These are phyloP conservation scores for Penicillium sp. DNA, from an alignment of 2,329 filamentous ascomycete genomes.

Conservation along the genomic window DNA sequence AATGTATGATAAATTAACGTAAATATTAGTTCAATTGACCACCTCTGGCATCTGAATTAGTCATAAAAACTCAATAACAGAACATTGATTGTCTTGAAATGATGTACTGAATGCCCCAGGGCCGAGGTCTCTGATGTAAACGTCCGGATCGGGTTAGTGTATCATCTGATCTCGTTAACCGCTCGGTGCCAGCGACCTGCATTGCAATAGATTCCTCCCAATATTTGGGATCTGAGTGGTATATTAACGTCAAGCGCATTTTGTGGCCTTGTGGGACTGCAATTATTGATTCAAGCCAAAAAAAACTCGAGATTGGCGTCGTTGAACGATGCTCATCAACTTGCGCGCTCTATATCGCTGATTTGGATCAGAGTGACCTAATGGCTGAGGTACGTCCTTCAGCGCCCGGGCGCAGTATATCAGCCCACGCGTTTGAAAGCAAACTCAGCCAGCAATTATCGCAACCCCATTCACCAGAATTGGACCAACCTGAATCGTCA, in stretches of 20 bases:
- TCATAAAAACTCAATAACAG: no score
- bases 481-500: slow-evolving; percentile 24
- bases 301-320: not conserved
- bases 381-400: slow-evolving; percentile 25
- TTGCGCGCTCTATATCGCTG: slow-evolving; percentile 4
- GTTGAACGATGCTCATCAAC: slow-evolving; percentile 3
- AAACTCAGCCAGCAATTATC: slow-evolving; percentile 41
- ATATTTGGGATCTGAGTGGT: not conserved
- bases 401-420: slow-evolving; percentile 23
- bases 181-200: slow-evolving; percentile 5
- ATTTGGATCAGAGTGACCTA: slow-evolving; percentile 8
- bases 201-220: slow-evolving; percentile 1
- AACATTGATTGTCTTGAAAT: no score
- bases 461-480: slow-evolving; percentile 23
- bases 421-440: slow-evolving; percentile 34
- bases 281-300: not conserved
- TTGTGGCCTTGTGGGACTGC: not conserved
- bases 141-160: slow-evolving; percentile 9
- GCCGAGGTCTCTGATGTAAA: not conserved
- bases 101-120: not conserved
- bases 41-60: no score
- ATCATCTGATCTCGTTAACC: slow-evolving; percentile 15
- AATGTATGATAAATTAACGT: not conserved
- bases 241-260: not conserved
- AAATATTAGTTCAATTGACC: not conserved